A percentile compares a stretch with the other conserved stretches of the same genome.
Conservation (phyloP, 75 land plant genomes). For the Pseudotsuga menziesii region DNA sequence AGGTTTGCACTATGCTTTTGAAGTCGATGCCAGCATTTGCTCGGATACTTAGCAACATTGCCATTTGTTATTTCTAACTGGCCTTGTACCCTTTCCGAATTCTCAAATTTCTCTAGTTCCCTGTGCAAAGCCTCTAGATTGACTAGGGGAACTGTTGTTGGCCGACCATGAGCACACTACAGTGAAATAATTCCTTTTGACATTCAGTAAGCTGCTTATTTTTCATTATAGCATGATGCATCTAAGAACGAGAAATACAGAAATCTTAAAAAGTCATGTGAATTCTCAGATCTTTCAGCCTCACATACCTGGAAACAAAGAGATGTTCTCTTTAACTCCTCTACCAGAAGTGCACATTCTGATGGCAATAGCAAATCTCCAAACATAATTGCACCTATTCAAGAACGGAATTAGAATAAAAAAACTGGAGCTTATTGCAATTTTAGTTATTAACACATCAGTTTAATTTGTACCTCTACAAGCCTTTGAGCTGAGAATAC, state of each 20-base stretch:
- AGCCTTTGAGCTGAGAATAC: slow-evolving; percentile 80
- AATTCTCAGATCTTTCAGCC: neutral
- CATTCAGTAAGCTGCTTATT: neutral
- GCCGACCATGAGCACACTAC: slow-evolving; percentile 99
- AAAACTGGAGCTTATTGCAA: neutral
- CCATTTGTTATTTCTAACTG: neutral
- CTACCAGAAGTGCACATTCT: slow-evolving; percentile 81
- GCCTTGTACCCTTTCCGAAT: neutral
- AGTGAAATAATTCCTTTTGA: slow-evolving; percentile 1
- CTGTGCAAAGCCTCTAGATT: slow-evolving; percentile 66
- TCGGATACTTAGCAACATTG: neutral
- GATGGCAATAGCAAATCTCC: slow-evolving; percentile 84
- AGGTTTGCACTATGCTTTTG: slow-evolving; percentile 34
- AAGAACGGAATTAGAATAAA: neutral
- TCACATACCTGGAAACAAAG: slow-evolving; percentile 85
- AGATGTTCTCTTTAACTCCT: slow-evolving; percentile 77
- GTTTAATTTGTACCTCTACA: slow-evolving; percentile 71
- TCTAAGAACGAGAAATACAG: neutral
- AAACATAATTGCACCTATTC: slow-evolving; percentile 98
- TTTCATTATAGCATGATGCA: neutral
- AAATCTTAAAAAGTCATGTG: neutral
- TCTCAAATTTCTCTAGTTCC: slow-evolving; percentile 32
- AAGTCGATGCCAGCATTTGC: slow-evolving; percentile 56
- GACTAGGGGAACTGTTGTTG: slow-evolving; percentile 90
- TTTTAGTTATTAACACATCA: neutral